A percentile compares a stretch with the other conserved stretches of the same genome.
Conservation (phyloP, 129 eudicot species). For the Flaveria bidentis region DNA sequence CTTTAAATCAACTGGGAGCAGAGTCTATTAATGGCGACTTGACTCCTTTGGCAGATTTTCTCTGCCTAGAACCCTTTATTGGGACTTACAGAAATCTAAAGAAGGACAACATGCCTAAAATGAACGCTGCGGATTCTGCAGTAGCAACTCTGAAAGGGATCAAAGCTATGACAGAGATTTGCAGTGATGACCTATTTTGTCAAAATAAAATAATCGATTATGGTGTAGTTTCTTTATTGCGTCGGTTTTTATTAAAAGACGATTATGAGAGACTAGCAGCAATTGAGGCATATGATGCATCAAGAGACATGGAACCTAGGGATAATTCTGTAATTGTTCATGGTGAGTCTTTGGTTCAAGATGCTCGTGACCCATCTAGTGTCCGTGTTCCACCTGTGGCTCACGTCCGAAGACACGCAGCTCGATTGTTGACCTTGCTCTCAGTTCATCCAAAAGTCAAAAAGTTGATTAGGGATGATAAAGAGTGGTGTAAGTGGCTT, state of each 20-base stretch:
- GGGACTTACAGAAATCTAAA: slow-evolving; percentile 63
- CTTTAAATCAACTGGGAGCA: slow-evolving; percentile 62
- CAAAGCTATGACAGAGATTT: slow-evolving; percentile 86
- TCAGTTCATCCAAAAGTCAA: slow-evolving; percentile 87
- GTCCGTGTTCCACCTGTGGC: slow-evolving; percentile 77
- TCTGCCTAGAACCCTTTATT: slow-evolving; percentile 80
- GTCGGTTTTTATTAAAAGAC: slow-evolving; percentile 74
- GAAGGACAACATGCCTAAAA: slow-evolving; percentile 61
- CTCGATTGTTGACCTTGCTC: slow-evolving; percentile 76
- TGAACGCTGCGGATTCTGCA: slow-evolving; percentile 82
- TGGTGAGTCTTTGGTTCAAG: slow-evolving; percentile 43
- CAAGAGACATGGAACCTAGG: slow-evolving; percentile 74
- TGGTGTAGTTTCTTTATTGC: slow-evolving; percentile 72
- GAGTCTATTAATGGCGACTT: slow-evolving; percentile 46
- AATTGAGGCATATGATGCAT: slow-evolving; percentile 95
- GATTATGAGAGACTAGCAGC: slow-evolving; percentile 95
- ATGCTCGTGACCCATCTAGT: slow-evolving; percentile 50
- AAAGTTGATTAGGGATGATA: slow-evolving; percentile 62
- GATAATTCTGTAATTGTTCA: slow-evolving; percentile 40
- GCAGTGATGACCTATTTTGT: slow-evolving; percentile 65
- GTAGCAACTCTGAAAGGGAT: slow-evolving; percentile 90
- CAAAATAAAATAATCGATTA: slow-evolving; percentile 61
- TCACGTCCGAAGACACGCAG: slow-evolving; percentile 86
- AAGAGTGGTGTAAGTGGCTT: slow-evolving; percentile 80
- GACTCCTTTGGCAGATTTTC: slow-evolving; percentile 64